Evolutionary conservation across 2,329 filamentous ascomycete genomes (phyloP).

Genomic region (Ceratocystis albifundus): DNA sequence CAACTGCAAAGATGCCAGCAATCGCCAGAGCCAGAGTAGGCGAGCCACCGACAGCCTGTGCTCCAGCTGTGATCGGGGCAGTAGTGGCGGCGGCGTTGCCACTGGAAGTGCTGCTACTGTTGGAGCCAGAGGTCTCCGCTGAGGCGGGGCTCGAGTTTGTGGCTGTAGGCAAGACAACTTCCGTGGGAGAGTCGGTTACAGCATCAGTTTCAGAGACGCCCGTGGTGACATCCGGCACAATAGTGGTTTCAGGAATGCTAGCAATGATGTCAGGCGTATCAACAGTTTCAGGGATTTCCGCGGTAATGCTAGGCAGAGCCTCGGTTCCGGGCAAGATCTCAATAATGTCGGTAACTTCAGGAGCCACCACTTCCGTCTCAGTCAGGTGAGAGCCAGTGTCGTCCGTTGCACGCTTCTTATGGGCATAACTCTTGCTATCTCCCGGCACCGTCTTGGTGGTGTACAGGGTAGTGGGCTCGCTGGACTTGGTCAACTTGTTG

Average conservation of each 20-base stretch:
- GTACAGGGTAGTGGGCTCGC: constrained; percentile 8
- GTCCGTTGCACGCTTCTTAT: neutral
- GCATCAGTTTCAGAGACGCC: too few species aligned
- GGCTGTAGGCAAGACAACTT: neutral
- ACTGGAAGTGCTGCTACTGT: neutral
- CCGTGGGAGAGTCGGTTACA: too few species aligned
- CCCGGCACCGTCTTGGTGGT: constrained; percentile 1
- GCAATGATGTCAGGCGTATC: too few species aligned
- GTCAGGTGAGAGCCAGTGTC: neutral
- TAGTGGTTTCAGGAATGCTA: too few species aligned
- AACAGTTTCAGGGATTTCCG: too few species aligned
- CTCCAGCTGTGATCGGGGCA: neutral
- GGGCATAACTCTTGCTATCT: neutral
- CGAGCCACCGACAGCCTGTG: neutral
- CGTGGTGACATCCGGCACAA: too few species aligned
- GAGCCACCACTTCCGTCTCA: too few species aligned
- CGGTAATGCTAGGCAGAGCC: too few species aligned
- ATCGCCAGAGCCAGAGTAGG: neutral
- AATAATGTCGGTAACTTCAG: too few species aligned
- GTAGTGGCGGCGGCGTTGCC: neutral
- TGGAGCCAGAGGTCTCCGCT: neutral
- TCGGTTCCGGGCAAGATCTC: too few species aligned
- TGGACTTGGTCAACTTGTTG: neutral
- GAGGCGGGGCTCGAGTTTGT: neutral
- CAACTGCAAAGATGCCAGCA: neutral